Percentiles rank a stretch among this genome's conserved stretches.
phyloP scores from a whole-genome alignment of 192 early-diverging fungal genomes.

The Neocallimastix lanati region DNA sequence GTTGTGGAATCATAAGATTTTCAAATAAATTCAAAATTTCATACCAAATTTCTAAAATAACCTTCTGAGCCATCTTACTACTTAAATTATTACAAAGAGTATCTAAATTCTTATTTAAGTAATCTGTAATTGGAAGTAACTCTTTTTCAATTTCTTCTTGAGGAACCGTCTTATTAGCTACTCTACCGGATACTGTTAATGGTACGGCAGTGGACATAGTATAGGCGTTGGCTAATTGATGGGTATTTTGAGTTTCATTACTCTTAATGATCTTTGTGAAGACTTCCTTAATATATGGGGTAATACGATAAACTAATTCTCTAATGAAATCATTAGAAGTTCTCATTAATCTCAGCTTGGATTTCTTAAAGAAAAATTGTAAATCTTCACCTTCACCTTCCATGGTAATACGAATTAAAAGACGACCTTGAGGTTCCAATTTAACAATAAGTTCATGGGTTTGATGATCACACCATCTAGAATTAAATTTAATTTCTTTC shows the following conservation, averaged over 20 bases:
- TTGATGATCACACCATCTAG: slow-evolving; percentile 22
- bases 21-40: slow-evolving; percentile 49
- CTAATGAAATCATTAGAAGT: slow-evolving; percentile 49
- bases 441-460: slow-evolving; percentile 51
- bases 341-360: slow-evolving; percentile 49
- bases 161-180: slow-evolving; percentile 5
- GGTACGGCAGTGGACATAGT: background rate
- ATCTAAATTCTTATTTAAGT: slow-evolving; percentile 54
- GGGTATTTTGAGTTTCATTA: slow-evolving; percentile 10
- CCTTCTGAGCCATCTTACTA: slow-evolving; percentile 38
- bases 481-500: slow-evolving; percentile 29
- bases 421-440: slow-evolving; percentile 41
- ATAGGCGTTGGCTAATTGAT: background rate
- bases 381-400: slow-evolving; percentile 59
- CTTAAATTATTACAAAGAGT: slow-evolving; percentile 44
- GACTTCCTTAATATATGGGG: slow-evolving; percentile 37
- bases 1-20: slow-evolving; percentile 44
- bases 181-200: slow-evolving; percentile 3
- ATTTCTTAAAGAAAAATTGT: slow-evolving; percentile 65
- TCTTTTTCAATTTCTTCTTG: slow-evolving; percentile 38
- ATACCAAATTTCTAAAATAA: slow-evolving; percentile 50
- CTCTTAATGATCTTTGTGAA: slow-evolving; percentile 45
- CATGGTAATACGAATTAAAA: slow-evolving; percentile 53
- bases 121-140: slow-evolving; percentile 49
- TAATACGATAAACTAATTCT: slow-evolving; percentile 50